Evolutionary conservation across 129 eudicot species (phyloP).

Genomic region (Escallonia rubra): DNA sequence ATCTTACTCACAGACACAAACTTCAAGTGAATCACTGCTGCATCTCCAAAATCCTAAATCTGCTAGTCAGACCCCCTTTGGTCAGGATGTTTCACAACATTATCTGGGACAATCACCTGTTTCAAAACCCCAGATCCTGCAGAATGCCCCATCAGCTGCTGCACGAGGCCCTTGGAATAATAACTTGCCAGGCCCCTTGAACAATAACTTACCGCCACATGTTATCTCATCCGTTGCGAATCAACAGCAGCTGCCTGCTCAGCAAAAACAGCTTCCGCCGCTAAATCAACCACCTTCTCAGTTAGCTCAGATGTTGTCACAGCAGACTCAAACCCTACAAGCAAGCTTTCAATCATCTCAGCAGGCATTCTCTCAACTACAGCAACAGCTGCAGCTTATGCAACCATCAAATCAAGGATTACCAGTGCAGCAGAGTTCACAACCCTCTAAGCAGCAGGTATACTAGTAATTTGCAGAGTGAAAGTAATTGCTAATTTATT

Average conservation of each 20-base stretch:
- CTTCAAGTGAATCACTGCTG: conserved; percentile 30
- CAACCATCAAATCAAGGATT: conserved; percentile 74
- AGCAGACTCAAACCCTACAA: conserved; percentile 80
- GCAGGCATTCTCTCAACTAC: conserved; percentile 86
- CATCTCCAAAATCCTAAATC: conserved; percentile 39
- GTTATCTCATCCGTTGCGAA: conserved; percentile 34
- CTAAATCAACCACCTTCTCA: conserved; percentile 76
- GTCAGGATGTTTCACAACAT: conserved; percentile 50
- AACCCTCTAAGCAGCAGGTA: conserved; percentile 77
- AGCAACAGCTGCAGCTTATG: conserved; percentile 85
- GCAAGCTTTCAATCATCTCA: conserved; percentile 91
- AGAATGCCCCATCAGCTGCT: conserved; percentile 30
- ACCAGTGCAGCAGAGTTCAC: conserved; percentile 45
- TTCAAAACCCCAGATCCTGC: conserved; percentile 47
- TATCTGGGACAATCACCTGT: conserved; percentile 50
- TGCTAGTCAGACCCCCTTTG: conserved; percentile 39
- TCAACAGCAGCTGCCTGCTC: conserved; percentile 46
- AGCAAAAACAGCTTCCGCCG: conserved; percentile 41
- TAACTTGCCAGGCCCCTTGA: conserved; percentile 21
- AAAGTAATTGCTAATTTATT: no score
- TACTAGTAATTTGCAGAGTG: background rate
- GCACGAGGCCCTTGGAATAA: conserved; percentile 30
- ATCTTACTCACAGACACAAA: conserved; percentile 42
- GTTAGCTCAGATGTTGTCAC: conserved; percentile 87
- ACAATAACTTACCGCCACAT: conserved; percentile 32